Conservation (phyloP, 2,329 filamentous ascomycete species). For the Ceratocystis eucalypticola region DNA sequence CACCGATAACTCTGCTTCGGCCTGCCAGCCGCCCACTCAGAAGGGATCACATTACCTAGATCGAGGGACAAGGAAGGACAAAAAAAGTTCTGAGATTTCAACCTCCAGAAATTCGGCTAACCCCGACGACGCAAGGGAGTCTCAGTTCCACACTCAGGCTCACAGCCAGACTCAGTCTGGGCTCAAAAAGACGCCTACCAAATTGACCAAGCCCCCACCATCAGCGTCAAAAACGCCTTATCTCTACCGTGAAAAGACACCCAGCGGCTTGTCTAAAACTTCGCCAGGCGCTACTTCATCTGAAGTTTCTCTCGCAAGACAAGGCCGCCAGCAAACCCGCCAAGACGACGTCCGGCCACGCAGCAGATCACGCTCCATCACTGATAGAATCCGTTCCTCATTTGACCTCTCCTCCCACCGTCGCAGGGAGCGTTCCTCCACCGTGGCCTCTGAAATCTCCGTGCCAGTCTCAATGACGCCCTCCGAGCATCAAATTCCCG, state of each 20-base stretch:
- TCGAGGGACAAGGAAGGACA: background rate
- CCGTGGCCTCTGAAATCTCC: constrained; percentile 12
- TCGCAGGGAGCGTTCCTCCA: constrained; percentile 8
- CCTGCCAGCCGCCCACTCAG: constrained; percentile 3
- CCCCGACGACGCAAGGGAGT: background rate
- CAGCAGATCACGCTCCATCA: constrained; percentile 16
- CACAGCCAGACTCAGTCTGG: background rate
- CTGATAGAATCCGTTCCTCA: constrained; percentile 14
- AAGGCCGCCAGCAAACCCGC: background rate
- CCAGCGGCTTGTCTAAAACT: background rate
- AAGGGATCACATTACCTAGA: background rate
- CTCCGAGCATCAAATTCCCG: constrained; percentile 15
- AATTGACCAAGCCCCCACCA: constrained; percentile 16
- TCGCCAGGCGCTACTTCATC: background rate
- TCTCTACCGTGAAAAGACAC: constrained; percentile 11
- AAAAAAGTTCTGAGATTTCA: background rate
- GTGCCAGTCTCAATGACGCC: constrained; percentile 11
- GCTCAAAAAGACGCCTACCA: background rate
- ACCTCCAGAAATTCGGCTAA: background rate
- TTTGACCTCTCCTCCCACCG: constrained; percentile 14
- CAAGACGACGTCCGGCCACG: constrained; percentile 11
- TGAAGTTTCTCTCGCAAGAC: background rate
- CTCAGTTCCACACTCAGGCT: constrained; percentile 1
- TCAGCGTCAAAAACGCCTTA: constrained; percentile 18
- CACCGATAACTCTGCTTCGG: constrained; percentile 3